phyloP scores from a whole-genome alignment of 805 yeast genomes.

The Metschnikowia henanensis region DNA sequence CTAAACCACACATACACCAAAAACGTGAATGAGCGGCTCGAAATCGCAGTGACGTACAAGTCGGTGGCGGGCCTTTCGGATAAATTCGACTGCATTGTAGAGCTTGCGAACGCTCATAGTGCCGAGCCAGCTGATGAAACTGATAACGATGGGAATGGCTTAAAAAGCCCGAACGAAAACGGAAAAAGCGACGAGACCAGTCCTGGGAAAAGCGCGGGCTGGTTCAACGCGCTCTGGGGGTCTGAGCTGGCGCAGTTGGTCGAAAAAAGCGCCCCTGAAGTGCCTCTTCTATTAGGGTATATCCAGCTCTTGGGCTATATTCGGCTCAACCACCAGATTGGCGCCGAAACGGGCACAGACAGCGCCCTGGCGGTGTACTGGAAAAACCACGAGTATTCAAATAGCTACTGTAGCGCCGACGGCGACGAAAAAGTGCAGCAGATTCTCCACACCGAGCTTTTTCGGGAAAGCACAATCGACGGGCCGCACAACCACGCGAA shows the following conservation, averaged over 20 bases:
- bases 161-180: neutral
- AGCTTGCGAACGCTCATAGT: slow-evolving; percentile 6
- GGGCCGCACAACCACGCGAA: slow-evolving; percentile 4
- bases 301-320: slow-evolving; percentile 41
- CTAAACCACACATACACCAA: slow-evolving; percentile 4
- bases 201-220: slow-evolving; percentile 1
- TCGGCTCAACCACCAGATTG: slow-evolving; percentile 37
- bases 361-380: slow-evolving; percentile 28
- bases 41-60: slow-evolving; percentile 8
- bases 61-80: slow-evolving; percentile 8
- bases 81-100: slow-evolving; percentile 13
- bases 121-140: neutral
- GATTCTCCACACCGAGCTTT: slow-evolving; percentile 26
- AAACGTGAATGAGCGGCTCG: slow-evolving; percentile 5
- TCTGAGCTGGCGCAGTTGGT: slow-evolving; percentile 7
- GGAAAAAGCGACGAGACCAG: neutral
- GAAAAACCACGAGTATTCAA: slow-evolving; percentile 36
- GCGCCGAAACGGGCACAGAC: slow-evolving; percentile 16
- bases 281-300: slow-evolving; percentile 33
- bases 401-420: slow-evolving; percentile 26
- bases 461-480: slow-evolving; percentile 15
- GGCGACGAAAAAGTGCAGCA: slow-evolving; percentile 24
- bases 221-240: slow-evolving; percentile 15
- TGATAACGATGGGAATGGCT: neutral
- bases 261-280: slow-evolving; percentile 3